Evolutionary conservation across 768 basidiomycete species (phyloP).

Genomic region (Russula sp.): DNA sequence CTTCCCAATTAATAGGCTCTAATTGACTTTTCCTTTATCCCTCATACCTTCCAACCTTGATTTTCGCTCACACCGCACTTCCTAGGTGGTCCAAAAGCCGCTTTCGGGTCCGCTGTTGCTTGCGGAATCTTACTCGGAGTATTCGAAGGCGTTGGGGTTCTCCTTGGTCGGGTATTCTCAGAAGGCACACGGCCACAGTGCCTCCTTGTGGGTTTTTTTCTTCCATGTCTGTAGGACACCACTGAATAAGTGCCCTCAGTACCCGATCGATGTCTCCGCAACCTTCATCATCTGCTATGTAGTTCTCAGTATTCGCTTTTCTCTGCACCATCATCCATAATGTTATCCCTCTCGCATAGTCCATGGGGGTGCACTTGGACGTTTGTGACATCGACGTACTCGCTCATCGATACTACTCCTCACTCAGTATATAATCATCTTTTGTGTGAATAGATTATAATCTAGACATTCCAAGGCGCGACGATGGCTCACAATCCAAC

Average conservation of each 20-base stretch:
- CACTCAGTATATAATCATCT: slow-evolving; percentile 23
- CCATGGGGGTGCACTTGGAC: not conserved
- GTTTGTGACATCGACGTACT: slow-evolving; percentile 4
- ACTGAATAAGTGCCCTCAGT: slow-evolving; percentile 6
- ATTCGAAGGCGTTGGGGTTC: slow-evolving; percentile 92
- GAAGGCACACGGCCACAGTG: slow-evolving; percentile 77
- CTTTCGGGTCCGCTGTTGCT: slow-evolving; percentile 88
- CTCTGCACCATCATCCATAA: not conserved
- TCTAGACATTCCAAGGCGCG: slow-evolving; percentile 11
- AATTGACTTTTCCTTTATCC: not conserved
- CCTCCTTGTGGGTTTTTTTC: slow-evolving; percentile 59
- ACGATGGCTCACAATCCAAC: not conserved
- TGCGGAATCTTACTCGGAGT: slow-evolving; percentile 96
- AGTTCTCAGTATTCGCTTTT: not conserved
- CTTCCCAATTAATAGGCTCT: not conserved
- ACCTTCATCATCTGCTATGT: slow-evolving; percentile 22
- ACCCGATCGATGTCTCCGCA: slow-evolving; percentile 29
- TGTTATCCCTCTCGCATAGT: not conserved
- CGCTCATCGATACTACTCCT: slow-evolving; percentile 9
- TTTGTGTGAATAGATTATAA: slow-evolving; percentile 25
- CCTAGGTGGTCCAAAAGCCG: slow-evolving; percentile 87
- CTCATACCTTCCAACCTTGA: not conserved
- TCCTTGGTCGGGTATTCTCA: slow-evolving; percentile 84
- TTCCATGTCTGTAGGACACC: not conserved
- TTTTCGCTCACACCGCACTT: slow-evolving; percentile 4